Percentiles rank a stretch among this genome's conserved stretches.
These are phyloP conservation scores for Globisporangium nagaii DNA, from an alignment of 352 stramenopile genomes.

Conservation along the genomic window DNA sequence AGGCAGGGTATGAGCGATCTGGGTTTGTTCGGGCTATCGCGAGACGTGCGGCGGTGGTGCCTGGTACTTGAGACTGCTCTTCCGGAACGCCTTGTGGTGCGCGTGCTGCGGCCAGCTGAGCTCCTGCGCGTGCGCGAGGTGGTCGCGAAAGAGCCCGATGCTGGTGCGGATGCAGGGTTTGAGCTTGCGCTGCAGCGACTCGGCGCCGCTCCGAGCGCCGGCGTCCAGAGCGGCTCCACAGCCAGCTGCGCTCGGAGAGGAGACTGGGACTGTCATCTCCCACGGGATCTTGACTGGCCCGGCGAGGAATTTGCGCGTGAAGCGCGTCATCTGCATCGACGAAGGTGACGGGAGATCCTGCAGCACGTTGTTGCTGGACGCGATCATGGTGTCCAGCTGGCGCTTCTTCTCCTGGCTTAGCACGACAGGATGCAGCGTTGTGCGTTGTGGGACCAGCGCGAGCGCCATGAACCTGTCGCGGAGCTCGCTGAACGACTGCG, in stretches of 20 bases:
- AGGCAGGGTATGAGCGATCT: too few species aligned
- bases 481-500: slow-evolving; percentile 19
- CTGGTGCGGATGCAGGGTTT: slow-evolving; percentile 56
- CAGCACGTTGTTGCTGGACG: not conserved
- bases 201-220: not conserved
- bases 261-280: slow-evolving; percentile 57
- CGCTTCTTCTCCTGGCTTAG: slow-evolving; percentile 6
- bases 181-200: slow-evolving; percentile 48
- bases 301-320: slow-evolving; percentile 38
- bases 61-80: slow-evolving; percentile 10
- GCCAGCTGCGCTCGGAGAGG: not conserved
- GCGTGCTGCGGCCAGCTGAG: slow-evolving; percentile 52
- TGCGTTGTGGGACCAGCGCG: slow-evolving; percentile 15
- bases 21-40: too few species aligned
- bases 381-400: slow-evolving; percentile 5
- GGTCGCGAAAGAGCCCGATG: slow-evolving; percentile 50
- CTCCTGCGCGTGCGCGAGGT: slow-evolving; percentile 45
- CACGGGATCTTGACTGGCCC: slow-evolving; percentile 55
- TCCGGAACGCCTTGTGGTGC: slow-evolving; percentile 16
- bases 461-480: slow-evolving; percentile 16
- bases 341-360: slow-evolving; percentile 10
- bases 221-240: slow-evolving; percentile 2
- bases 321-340: slow-evolving; percentile 22
- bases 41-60: not conserved
- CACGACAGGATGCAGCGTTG: slow-evolving; percentile 8